Percentiles rank a stretch among this genome's conserved stretches.
These are phyloP conservation scores for Strobilomyces dryophilus DNA, from an alignment of 768 basidiomycete species.

Conservation along the genomic window DNA sequence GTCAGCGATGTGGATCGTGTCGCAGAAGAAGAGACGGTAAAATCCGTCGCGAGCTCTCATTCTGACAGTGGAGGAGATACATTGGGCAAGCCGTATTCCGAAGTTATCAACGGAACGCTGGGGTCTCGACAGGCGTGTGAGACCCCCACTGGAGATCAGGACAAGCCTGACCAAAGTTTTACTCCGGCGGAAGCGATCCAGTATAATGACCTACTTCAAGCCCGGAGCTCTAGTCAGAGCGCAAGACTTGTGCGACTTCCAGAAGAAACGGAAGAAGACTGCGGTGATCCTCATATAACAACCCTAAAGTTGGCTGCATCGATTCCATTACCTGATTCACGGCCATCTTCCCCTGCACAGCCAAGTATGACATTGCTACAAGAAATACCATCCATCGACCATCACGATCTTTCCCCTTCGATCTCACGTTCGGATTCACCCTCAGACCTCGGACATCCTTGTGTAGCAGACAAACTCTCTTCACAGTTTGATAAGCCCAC, in stretches of 20 bases:
- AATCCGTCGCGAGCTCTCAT: neutral
- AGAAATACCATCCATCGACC: neutral
- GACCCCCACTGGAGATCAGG: neutral
- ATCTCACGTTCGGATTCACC: constrained; percentile 7
- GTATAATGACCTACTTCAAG: neutral
- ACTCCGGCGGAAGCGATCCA: neutral
- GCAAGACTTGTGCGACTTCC: neutral
- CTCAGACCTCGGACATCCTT: neutral
- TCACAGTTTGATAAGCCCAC: constrained; percentile 1
- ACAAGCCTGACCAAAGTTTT: neutral
- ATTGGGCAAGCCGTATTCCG: neutral
- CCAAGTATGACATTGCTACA: neutral
- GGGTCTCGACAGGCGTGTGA: neutral
- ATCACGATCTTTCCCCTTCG: neutral
- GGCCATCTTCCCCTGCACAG: constrained; percentile 11
- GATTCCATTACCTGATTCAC: constrained; percentile 20
- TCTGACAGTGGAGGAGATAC: neutral
- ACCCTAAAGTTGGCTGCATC: constrained; percentile 13
- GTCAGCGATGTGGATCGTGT: neutral
- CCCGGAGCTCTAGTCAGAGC: neutral
- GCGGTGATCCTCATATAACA: neutral
- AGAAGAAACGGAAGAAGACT: neutral
- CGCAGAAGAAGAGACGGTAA: neutral
- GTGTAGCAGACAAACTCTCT: neutral
- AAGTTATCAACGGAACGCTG: neutral